These are phyloP conservation scores for Aspergillus asperescens DNA, from an alignment of 495 filamentous ascomycete genomes.

Conservation along the genomic window DNA sequence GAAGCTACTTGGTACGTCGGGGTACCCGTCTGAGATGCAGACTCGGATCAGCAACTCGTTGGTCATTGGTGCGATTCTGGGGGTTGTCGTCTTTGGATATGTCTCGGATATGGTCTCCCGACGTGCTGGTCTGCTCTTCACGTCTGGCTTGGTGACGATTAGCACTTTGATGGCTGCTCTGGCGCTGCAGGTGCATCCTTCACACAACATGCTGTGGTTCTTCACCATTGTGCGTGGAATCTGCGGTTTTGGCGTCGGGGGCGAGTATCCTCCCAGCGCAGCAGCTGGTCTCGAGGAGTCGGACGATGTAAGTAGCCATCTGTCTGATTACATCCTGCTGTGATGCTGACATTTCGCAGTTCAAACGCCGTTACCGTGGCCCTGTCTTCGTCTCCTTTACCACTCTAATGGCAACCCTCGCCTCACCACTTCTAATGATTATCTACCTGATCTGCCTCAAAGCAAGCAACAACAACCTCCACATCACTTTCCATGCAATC, in stretches of 20 bases:
- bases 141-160: constrained; percentile 29
- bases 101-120: constrained; percentile 33
- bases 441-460: constrained; percentile 31
- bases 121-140: constrained; percentile 28
- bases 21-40: constrained; percentile 32
- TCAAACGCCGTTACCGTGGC: constrained; percentile 25
- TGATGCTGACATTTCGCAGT: constrained; percentile 4
- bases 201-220: constrained; percentile 34
- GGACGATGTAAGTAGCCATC: constrained; percentile 21
- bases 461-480: constrained; percentile 32
- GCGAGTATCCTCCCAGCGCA: constrained; percentile 34
- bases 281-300: constrained; percentile 33
- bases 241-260: constrained; percentile 32
- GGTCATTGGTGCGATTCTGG: constrained; percentile 34
- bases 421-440: constrained; percentile 30
- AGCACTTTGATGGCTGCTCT: constrained; percentile 34
- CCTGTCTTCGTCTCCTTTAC: constrained; percentile 36
- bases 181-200: constrained; percentile 28
- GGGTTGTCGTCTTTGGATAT: constrained; percentile 28
- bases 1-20: constrained; percentile 23
- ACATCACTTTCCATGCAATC: constrained; percentile 28
- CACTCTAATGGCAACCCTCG: constrained; percentile 32
- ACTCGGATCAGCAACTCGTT: constrained; percentile 34
- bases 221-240: constrained; percentile 32
- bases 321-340: background rate